A percentile compares a stretch with the other conserved stretches of the same genome.
phyloP scores from a whole-genome alignment of 306 rosid species.

The Chamaecrista fasciculata region DNA sequence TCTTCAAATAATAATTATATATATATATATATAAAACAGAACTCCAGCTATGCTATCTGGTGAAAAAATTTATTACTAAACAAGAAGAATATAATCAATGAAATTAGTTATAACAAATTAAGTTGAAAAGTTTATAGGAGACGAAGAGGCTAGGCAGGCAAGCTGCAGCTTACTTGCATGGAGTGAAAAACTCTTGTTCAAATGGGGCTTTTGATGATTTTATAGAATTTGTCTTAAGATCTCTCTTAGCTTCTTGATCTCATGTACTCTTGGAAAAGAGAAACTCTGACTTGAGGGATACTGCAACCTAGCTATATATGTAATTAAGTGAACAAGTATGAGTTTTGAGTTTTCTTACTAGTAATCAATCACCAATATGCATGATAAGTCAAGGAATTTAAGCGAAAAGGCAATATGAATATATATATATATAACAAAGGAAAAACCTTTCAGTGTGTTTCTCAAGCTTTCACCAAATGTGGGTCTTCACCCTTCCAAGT shows the following conservation, averaged over 20 bases:
- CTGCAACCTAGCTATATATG: background rate
- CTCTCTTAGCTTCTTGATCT: too few relatives aligned
- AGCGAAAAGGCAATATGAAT: conserved; percentile 30
- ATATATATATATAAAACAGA: too few relatives aligned
- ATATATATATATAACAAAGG: background rate
- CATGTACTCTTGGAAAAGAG: conserved; percentile 35
- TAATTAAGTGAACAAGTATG: background rate
- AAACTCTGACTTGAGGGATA: conserved; percentile 44
- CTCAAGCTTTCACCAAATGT: conserved; percentile 79
- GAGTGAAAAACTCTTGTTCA: conserved; percentile 38
- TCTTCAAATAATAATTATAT: too few relatives aligned
- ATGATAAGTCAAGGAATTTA: conserved; percentile 55
- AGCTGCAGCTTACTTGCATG: conserved; percentile 54
- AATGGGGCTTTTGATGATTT: conserved; percentile 41
- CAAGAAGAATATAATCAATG: conserved; percentile 23
- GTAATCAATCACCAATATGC: conserved; percentile 49
- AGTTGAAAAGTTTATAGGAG: conserved; percentile 1
- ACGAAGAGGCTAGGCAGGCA: too few relatives aligned
- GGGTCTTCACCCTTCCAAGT: conserved; percentile 71
- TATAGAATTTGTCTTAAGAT: background rate
- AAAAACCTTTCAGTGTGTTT: conserved; percentile 55
- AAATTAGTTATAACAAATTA: background rate
- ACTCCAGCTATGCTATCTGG: too few relatives aligned
- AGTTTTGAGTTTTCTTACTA: background rate
- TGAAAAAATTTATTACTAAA: too few relatives aligned